A percentile compares a stretch with the other conserved stretches of the same genome.
Conservation (phyloP, 495 filamentous ascomycete genomes). For the Penicillium daleae region DNA sequence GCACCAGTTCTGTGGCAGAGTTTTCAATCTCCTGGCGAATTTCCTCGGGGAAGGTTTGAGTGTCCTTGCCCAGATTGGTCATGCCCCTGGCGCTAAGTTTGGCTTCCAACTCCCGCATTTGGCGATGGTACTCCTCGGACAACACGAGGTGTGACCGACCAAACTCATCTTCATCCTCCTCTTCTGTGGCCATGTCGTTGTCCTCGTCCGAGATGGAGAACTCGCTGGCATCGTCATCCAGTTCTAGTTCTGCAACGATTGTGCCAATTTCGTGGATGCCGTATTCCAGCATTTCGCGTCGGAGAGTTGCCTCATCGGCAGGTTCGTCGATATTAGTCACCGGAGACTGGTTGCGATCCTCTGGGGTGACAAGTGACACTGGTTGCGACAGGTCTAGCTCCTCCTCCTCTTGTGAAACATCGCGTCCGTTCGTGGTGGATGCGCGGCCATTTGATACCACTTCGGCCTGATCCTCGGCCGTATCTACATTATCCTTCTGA, state of each 20-base stretch:
- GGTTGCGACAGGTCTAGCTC: slow-evolving; percentile 24
- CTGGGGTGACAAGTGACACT: slow-evolving; percentile 27
- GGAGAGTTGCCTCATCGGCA: slow-evolving; percentile 75
- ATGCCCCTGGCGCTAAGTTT: slow-evolving; percentile 63
- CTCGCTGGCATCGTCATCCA: slow-evolving; percentile 71
- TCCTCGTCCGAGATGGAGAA: slow-evolving; percentile 62
- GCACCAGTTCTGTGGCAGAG: slow-evolving; percentile 23
- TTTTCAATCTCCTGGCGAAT: slow-evolving; percentile 38
- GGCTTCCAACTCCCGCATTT: slow-evolving; percentile 85
- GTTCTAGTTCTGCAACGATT: slow-evolving; percentile 88
- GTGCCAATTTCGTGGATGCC: slow-evolving; percentile 81
- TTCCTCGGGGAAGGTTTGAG: slow-evolving; percentile 36
- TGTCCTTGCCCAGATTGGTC: slow-evolving; percentile 56
- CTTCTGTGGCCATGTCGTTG: slow-evolving; percentile 55
- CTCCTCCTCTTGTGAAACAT: neutral
- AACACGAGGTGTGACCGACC: slow-evolving; percentile 69
- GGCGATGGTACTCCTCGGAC: slow-evolving; percentile 69
- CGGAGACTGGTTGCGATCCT: slow-evolving; percentile 33
- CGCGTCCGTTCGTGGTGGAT: slow-evolving; percentile 13
- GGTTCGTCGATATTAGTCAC: slow-evolving; percentile 64
- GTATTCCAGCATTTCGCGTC: slow-evolving; percentile 91
- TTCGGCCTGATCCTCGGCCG: neutral
- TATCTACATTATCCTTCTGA: neutral
- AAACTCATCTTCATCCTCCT: slow-evolving; percentile 63
- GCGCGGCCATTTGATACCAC: neutral